Evolutionary conservation across 768 basidiomycete species (phyloP).

Genomic region (Suillus discolor): DNA sequence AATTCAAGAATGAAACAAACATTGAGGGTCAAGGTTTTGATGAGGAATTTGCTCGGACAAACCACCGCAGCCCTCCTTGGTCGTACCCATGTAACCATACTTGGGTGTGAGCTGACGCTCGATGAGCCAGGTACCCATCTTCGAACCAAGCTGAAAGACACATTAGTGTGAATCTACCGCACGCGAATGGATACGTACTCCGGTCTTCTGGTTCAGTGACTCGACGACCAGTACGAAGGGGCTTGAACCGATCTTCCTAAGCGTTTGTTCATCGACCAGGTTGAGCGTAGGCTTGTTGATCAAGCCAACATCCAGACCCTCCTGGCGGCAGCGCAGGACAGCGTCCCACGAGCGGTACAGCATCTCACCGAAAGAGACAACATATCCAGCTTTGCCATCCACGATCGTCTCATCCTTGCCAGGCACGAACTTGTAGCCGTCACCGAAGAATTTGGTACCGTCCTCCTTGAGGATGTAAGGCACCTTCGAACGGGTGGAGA

Average conservation of each 20-base stretch:
- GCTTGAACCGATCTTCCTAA: conserved; percentile 70
- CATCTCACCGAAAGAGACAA: conserved; percentile 88
- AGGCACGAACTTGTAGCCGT: conserved; percentile 76
- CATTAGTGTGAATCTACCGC: neutral
- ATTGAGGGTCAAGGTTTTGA: conserved; percentile 79
- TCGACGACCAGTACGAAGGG: conserved; percentile 86
- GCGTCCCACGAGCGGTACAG: conserved; percentile 84
- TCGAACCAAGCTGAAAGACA: conserved; percentile 63
- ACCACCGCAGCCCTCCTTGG: conserved; percentile 76
- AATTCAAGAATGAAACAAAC: conserved; percentile 41
- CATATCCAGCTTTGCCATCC: conserved; percentile 79
- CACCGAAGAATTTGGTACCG: conserved; percentile 66
- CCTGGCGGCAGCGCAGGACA: conserved; percentile 68
- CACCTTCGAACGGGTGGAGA: conserved; percentile 89
- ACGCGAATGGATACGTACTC: conserved; percentile 38
- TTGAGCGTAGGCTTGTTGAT: conserved; percentile 88
- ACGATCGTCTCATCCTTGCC: conserved; percentile 84
- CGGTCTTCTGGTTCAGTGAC: conserved; percentile 88
- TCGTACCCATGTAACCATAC: conserved; percentile 80
- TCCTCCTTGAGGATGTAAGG: conserved; percentile 84
- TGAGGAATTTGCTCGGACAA: conserved; percentile 83
- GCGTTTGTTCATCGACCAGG: conserved; percentile 78
- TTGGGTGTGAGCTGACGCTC: conserved; percentile 80
- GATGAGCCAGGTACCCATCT: conserved; percentile 85
- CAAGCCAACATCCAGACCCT: conserved; percentile 80